Base-by-base conservation (phyloP, 176 grass and related monocot species). In the Thalia dealbata region DNA sequence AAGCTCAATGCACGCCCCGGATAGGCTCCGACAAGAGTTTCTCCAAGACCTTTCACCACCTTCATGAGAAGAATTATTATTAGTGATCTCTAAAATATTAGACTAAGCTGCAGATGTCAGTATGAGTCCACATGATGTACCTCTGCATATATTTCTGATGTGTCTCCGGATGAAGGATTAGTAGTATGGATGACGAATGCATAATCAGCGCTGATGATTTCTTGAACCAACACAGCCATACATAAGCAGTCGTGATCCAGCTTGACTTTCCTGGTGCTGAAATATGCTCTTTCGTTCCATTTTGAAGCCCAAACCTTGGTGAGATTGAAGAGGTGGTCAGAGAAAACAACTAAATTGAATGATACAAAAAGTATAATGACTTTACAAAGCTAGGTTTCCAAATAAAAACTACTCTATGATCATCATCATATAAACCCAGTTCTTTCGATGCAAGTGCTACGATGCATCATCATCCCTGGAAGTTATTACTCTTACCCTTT, bases 151-250 rank as follows among this genome's bases (percentile, higher is more conserved):
- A 99, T 99, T 88, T 99, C 95, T 16, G 87, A 91, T n/a, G 82
- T 82, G 82, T 99, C 95, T 52, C 90, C 90, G 79, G 87, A 80
- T 14, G 87, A 93, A 5, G 95, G 95, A 62, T 99, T 99, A 3
- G 79, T 99, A 55, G 95, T 99, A 73, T 99, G 95, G 85, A 99
- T 99, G 25, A 99, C 95, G 77, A 99, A 99, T 72, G 95, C 95
- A 91, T 99, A 99, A 80, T 99, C 95, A 69, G 95, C 87, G 38
- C 85, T 93, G 52, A 99, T 79, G 75, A 99, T 81, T 89, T 99
- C 90, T 93, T 99, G 95, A 73, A 99, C 87, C 67, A 99, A 83
- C 63, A 99, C 90, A 82, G 95, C 95, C 95, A 99, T 93, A 29
- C 83, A 93, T 48, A 99, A 81, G 81, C 82, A 99, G 1, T 91